Evolutionary conservation across 805 yeast genomes (phyloP).

Genomic region (Teunomyces cretensis): DNA sequence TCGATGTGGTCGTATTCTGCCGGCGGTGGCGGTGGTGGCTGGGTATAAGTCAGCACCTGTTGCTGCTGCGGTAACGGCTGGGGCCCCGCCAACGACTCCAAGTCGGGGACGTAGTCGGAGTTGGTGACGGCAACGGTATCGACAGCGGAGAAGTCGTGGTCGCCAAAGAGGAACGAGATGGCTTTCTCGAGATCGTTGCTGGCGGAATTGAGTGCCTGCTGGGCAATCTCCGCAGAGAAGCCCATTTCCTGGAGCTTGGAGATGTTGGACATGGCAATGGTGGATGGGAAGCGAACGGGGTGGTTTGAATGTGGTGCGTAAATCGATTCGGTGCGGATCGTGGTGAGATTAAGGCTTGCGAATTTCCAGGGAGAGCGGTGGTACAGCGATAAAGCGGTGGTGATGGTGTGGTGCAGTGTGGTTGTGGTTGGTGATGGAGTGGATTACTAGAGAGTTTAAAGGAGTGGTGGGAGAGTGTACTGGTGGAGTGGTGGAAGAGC

Average conservation of each 20-base stretch:
- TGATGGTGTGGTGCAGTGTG: no score
- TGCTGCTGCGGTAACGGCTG: neutral
- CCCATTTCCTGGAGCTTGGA: conserved; percentile 38
- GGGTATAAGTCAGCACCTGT: neutral
- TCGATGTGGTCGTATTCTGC: neutral
- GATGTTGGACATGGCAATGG: conserved; percentile 12
- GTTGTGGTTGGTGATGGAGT: no score
- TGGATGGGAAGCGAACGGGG: neutral
- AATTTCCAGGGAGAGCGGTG: no score
- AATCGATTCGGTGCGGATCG: no score
- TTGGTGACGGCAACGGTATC: conserved; percentile 27
- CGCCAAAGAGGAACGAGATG: conserved; percentile 35
- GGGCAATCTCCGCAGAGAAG: conserved; percentile 35
- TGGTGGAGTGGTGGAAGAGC: no score
- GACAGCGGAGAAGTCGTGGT: conserved; percentile 10
- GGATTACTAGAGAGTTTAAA: no score
- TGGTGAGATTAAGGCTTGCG: no score
- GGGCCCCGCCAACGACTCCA: conserved; percentile 6
- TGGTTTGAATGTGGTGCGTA: neutral
- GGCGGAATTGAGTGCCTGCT: conserved; percentile 33
- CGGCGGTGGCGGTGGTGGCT: neutral
- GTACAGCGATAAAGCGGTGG: no score
- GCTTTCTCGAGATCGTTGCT: conserved; percentile 35
- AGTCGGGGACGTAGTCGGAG: conserved; percentile 33
- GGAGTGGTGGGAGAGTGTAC: no score